A percentile compares a stretch with the other conserved stretches of the same genome.
These are phyloP conservation scores for Leccinum insolens DNA, from an alignment of 1,284 basidiomycete species.

Conservation along the genomic window DNA sequence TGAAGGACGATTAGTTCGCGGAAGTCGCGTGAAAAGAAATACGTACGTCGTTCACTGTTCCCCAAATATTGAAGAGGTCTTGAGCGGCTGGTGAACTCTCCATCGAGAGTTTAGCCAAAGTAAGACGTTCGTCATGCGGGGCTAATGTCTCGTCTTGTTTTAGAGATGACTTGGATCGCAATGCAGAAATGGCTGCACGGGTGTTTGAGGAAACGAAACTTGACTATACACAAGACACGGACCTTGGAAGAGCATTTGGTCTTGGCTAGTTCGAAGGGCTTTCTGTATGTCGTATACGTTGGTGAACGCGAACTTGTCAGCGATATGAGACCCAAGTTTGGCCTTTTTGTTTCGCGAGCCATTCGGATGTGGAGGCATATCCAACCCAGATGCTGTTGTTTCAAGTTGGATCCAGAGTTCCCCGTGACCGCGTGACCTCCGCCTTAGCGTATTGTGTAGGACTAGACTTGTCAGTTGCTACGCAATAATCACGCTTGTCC, in stretches of 20 bases:
- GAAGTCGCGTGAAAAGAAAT: conserved; percentile 8
- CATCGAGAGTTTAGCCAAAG: conserved; percentile 64
- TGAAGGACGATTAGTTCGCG: conserved; percentile 26
- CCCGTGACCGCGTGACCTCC: too few species aligned
- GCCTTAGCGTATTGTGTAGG: too few species aligned
- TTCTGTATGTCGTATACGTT: conserved; percentile 29
- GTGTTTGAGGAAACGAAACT: neutral
- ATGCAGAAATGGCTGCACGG: conserved; percentile 43
- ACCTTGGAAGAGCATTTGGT: conserved; percentile 33
- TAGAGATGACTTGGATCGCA: conserved; percentile 38
- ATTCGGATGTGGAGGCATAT: conserved; percentile 17
- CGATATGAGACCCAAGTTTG: conserved; percentile 3
- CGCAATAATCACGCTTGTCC: too few species aligned
- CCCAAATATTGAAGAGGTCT: conserved; percentile 68
- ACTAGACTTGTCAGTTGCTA: too few species aligned
- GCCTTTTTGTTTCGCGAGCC: conserved; percentile 17
- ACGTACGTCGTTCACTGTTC: conserved; percentile 50
- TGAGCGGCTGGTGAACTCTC: conserved; percentile 54
- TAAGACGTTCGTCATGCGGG: conserved; percentile 59
- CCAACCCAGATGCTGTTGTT: conserved; percentile 20
- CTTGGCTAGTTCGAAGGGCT: conserved; percentile 21
- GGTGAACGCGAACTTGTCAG: conserved; percentile 16
- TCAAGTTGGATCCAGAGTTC: too few species aligned
- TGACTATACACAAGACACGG: neutral
- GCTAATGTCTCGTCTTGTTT: conserved; percentile 29